Evolutionary conservation across 495 filamentous ascomycete species (phyloP).

Genomic region (Neurospora sp.): DNA sequence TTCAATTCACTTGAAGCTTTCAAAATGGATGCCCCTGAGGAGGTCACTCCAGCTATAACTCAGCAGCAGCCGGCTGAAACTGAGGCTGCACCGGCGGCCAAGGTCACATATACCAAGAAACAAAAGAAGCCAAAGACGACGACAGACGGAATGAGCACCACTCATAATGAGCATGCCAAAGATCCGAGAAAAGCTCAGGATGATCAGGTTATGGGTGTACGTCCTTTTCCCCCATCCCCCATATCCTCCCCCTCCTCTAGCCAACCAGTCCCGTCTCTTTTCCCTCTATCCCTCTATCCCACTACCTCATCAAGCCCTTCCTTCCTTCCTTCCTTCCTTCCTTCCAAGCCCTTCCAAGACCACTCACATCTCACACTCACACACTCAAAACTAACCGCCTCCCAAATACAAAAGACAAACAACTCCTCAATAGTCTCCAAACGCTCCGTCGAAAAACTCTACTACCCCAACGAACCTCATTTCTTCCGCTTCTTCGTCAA

Average conservation of each 20-base stretch:
- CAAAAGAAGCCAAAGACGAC: background rate
- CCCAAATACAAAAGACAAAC: too few relatives aligned
- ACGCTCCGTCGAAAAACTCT: slow-evolving; percentile 75
- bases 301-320: too few relatives aligned
- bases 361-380: too few relatives aligned
- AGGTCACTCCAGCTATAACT: background rate
- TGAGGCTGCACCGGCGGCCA: too few relatives aligned
- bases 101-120: background rate
- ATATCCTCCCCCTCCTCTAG: too few relatives aligned
- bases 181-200: slow-evolving; percentile 32
- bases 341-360: too few relatives aligned
- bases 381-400: too few relatives aligned
- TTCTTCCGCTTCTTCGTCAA: slow-evolving; percentile 82
- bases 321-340: too few relatives aligned
- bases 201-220: slow-evolving; percentile 61
- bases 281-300: too few relatives aligned
- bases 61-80: background rate
- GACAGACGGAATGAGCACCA: background rate
- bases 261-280: too few relatives aligned
- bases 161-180: background rate
- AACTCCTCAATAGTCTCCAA: slow-evolving; percentile 86
- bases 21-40: background rate
- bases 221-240: slow-evolving; percentile 14
- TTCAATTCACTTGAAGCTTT: background rate
- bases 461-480: slow-evolving; percentile 60